Base-by-base conservation (phyloP, 371 early-diverging fungal genomes). In the Mortierella sp. region DNA sequence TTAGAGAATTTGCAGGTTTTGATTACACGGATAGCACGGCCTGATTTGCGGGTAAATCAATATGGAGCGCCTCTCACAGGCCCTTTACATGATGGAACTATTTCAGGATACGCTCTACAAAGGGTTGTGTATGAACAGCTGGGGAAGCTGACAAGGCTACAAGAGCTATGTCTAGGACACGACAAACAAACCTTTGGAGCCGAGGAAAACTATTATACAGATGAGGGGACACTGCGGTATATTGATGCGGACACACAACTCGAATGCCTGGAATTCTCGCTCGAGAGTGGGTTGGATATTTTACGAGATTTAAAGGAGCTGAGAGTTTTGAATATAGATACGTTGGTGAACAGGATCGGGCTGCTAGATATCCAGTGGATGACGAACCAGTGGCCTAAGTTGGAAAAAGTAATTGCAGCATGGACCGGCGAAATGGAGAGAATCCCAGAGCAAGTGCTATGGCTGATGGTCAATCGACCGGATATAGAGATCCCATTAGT, bases 301-400 rank as follows among this genome's bases (percentile, higher is more conserved):
- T 31, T 77, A 37, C 6, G 26, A 1, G 77, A 62, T 8, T 49
- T 77, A 61, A 72, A 64, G 55, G 65, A 72, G 0, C 37, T 77
- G 53, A 35, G 54, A 19, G 56, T 40, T 26, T 34, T 77, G 65
- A 77, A 72, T 22, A 10, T 77, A 49, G 72, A 72, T 34, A 28
- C 72, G 51, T 59, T 77, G 72, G 45, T 42, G 45, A 72, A 68
- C 2, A 62, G 65, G 22, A 65, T 77, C 2, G 77, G 77, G 3
- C 12, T 71, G 42, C 29, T 45, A 0, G 77, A 77, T 53, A 69
- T 77, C 4, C 77, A 72, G 62, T 77, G 77, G 77, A 77, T 77
- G 77, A 62, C 26, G 13, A 31, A 47, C 35, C 61, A 58, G 6
- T 77, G 77, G 77, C 72, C 77, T 1, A 72, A 42, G 22, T 34